Base-by-base conservation (phyloP, 2,329 filamentous ascomycete genomes). In the Aspergillus unguis region DNA sequence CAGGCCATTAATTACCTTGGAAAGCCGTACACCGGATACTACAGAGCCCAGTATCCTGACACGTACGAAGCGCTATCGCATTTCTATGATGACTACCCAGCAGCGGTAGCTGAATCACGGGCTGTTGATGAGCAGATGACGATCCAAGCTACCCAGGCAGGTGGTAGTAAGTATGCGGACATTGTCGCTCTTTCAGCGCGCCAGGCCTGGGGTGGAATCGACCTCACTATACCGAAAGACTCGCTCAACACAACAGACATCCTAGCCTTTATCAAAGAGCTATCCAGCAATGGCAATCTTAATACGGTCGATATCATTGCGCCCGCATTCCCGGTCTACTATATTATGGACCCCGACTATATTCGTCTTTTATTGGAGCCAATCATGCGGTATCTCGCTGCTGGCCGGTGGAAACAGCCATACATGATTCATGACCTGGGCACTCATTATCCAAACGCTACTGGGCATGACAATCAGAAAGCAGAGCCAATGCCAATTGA, bases 301-400 rank as follows among this genome's bases (percentile, higher is more conserved):
- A 74, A 75, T 50, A 76, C 74, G 1, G 64, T 76, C 11, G 74
- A 76, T 53, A 65, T 76, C 33, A 73, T 75, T 35, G 74, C 70
- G 63, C 71, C 73, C 1, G 65, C 69, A 5, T 74, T 75, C 48
- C 74, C 74, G 0, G 66, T 77, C 9, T 75, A 74, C 49, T 74
- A 73, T 53, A 66, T 72, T 36, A 63, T 75, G 51, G 68, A 73
- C 33, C 72, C 74, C 2, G 66, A 73, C 32, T 75, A 71, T 54
- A 72, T 78, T 50, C 70, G 69, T 28, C 60, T 77, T 0, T 65
- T 78, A 27, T 57, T 77, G 6, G 71, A 77, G 45, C 75, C 75
- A 1, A 65, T 77, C 48, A 65, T 77, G 58, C 62, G 63, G 6
- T 77, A 77, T 47, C 65, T 76, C 4, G 66, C 65, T 28, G 65